Base-by-base conservation (phyloP, 2,329 filamentous ascomycete genomes). In the Drechmeria coniospora region DNA sequence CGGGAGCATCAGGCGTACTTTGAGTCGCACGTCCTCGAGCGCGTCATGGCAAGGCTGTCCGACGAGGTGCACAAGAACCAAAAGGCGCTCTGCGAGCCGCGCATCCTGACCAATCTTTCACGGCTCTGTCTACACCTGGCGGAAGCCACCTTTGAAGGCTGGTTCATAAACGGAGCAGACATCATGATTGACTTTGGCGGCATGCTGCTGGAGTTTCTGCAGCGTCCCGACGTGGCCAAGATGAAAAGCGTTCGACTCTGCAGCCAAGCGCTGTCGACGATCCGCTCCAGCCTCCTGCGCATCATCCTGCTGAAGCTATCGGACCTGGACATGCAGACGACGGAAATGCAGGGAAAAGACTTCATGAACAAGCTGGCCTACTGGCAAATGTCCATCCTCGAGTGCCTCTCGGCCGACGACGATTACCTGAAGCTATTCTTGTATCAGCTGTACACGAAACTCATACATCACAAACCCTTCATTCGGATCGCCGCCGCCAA, bases 1-100 rank as follows among this genome's bases (percentile, higher is more conserved):
- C 73, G 87, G 39, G 90, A 95, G 46, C 84, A 95, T 40, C 86
- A 94, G 43, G 83, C 84, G 0, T 92, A 86, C 47, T 94, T 98
- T 39, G 83, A 92, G 46, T 92, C 90, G 0, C 94, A 86, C 45
- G 59, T 95, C 3, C 59, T 95, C 13, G 71, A 75, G 16, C 78
- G 77, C 37, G 74, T 80, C 0, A 67, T 94, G 25, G 66, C 73
- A 3, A 71, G 79, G 17, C 56, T 93, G 11, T 69, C 70, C 19
- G 79, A 68, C 32, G 63, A 71, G 14, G 64, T 95, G 7, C 72
- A 81, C 34, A 54, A 77, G 2, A 70, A 86, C 36, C 73, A 80
- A 42, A 73, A 75, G 30, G 56, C 77, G 0, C 61, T 95, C 2
- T 69, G 72, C 31, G 86, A 95, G 46, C 81, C 90, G 1, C 74